These are phyloP conservation scores for Shiraia bambusicola DNA, from an alignment of 2,329 filamentous ascomycete species.

Conservation along the genomic window DNA sequence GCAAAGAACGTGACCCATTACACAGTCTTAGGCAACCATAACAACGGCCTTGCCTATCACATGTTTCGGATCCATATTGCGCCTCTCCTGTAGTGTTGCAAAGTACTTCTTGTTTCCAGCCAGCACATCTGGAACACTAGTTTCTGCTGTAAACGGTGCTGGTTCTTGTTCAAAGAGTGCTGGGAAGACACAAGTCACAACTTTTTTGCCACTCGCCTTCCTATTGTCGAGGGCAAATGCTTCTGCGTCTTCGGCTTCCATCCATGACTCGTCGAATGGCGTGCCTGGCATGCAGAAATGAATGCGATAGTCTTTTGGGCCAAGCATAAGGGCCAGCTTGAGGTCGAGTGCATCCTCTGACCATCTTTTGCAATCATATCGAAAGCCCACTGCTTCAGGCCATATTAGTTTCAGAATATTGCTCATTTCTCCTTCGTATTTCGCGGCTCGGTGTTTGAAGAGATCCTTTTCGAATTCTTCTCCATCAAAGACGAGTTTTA, in stretches of 20 bases:
- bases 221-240: background rate
- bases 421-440: background rate
- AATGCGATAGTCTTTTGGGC: conserved; percentile 12
- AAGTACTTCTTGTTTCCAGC: conserved; percentile 2
- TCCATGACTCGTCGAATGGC: conserved; percentile 9
- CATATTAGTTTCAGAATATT: background rate
- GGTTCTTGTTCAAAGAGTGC: background rate
- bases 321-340: conserved; percentile 12
- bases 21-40: background rate
- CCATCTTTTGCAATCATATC: background rate
- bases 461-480: conserved; percentile 1
- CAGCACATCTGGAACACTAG: background rate
- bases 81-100: background rate
- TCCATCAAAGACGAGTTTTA: conserved; percentile 8
- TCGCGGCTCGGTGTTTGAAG: background rate
- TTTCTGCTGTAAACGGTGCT: background rate
- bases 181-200: conserved; percentile 4
- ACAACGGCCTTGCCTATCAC: background rate
- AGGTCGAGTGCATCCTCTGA: conserved; percentile 5
- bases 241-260: conserved; percentile 7
- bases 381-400: background rate
- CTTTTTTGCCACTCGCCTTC: background rate
- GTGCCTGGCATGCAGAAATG: conserved; percentile 7
- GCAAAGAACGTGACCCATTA: too few relatives aligned
- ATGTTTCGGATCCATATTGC: background rate